phyloP scores from a whole-genome alignment of 768 basidiomycete species.

The Xanthoconium stramineum region DNA sequence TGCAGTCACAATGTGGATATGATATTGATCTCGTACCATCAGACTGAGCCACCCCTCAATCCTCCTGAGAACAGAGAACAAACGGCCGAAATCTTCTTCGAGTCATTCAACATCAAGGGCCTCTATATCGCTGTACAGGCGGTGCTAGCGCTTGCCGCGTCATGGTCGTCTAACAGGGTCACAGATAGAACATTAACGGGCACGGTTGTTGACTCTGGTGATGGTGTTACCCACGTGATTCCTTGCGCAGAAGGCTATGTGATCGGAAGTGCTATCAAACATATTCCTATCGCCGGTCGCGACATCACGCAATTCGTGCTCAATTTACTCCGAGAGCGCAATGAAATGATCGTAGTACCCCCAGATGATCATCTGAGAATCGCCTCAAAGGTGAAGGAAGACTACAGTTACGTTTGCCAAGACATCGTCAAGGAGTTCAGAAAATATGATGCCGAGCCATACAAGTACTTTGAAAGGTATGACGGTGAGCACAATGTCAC shows the following conservation, averaged over 20 bases:
- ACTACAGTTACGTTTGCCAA: conserved; percentile 97
- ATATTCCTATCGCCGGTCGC: conserved; percentile 97
- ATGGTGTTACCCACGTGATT: conserved; percentile 99
- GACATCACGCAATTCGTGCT: conserved; percentile 97
- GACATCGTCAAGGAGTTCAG: conserved; percentile 99
- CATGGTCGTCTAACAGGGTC: conserved; percentile 90
- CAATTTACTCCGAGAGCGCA: conserved; percentile 92
- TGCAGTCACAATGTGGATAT: background rate
- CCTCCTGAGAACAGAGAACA: conserved; percentile 98
- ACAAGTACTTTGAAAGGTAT: conserved; percentile 91
- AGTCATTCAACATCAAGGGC: conserved; percentile 99
- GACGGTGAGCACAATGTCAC: conserved; percentile 94
- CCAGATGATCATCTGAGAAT: conserved; percentile 93
- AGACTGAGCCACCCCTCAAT: conserved; percentile 99
- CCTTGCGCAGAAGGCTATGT: conserved; percentile 96
- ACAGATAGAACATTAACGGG: conserved; percentile 91
- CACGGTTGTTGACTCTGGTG: conserved; percentile 95
- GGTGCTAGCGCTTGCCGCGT: conserved; percentile 95
- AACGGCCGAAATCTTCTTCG: conserved; percentile 99
- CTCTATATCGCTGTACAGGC: conserved; percentile 99
- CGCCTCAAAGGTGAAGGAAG: conserved; percentile 94
- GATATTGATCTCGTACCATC: background rate
- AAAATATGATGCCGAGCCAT: conserved; percentile 95
- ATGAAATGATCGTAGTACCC: conserved; percentile 86
- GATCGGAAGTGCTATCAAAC: conserved; percentile 97